Evolutionary conservation across 2,329 filamentous ascomycete genomes (phyloP).

Genomic region (Nothophoma quercina): DNA sequence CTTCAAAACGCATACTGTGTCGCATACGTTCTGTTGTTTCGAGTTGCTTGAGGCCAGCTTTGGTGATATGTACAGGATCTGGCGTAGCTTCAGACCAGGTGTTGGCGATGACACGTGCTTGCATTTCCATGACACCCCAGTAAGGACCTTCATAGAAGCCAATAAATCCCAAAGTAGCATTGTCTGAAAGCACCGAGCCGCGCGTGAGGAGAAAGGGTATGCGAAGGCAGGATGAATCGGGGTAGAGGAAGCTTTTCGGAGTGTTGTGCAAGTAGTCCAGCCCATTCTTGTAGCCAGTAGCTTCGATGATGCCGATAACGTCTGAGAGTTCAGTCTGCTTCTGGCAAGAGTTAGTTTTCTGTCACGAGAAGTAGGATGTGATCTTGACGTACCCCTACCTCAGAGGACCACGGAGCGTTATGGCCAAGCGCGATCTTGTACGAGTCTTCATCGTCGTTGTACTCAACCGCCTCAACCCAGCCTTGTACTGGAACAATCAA

Average conservation of each 20-base stretch:
- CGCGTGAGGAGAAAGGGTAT: conserved; percentile 67
- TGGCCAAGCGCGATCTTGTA: conserved; percentile 20
- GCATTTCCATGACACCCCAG: conserved; percentile 89
- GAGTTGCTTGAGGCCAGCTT: conserved; percentile 25
- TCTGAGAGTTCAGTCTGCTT: conserved; percentile 15
- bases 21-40: conserved; percentile 53
- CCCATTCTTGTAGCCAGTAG: conserved; percentile 75
- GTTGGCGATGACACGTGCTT: conserved; percentile 72
- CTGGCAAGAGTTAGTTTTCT: conserved; percentile 18
- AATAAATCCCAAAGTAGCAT: conserved; percentile 76
- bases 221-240: conserved; percentile 64
- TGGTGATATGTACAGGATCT: conserved; percentile 19
- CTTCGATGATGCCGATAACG: conserved; percentile 69
- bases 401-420: conserved; percentile 23
- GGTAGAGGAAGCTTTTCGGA: conserved; percentile 64
- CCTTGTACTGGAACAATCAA: conserved; percentile 51
- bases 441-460: not conserved
- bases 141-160: conserved; percentile 86
- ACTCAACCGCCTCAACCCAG: conserved; percentile 39
- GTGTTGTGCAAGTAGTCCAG: conserved; percentile 69
- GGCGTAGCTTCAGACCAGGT: conserved; percentile 60
- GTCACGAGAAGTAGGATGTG: not conserved
- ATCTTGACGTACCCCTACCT: conserved; percentile 5
- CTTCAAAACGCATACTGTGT: conserved; percentile 39
- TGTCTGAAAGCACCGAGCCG: conserved; percentile 67